phyloP scores from a whole-genome alignment of 108 stramenopile genomes.

The Seminavis robusta region DNA sequence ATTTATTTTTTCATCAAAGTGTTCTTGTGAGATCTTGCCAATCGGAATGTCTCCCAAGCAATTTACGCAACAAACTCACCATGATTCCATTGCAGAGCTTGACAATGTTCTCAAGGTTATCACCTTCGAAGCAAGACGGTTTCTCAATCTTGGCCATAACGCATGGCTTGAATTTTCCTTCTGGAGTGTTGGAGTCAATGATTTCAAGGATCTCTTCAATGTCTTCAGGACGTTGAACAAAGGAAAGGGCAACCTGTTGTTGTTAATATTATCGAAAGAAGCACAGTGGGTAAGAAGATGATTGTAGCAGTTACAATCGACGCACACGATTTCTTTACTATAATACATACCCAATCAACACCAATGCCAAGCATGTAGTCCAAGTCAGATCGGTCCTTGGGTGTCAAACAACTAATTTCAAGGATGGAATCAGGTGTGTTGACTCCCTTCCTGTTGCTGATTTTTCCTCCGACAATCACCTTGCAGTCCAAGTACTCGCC shows the following conservation, averaged over 20 bases:
- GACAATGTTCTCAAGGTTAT: constrained; percentile 77
- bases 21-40: too few relatives aligned
- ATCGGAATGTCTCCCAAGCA: too few relatives aligned
- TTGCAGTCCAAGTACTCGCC: constrained; percentile 79
- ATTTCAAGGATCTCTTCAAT: constrained; percentile 80
- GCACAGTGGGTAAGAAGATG: too few relatives aligned
- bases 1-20: too few relatives aligned
- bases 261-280: too few relatives aligned
- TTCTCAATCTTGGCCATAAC: constrained; percentile 98
- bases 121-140: constrained; percentile 78
- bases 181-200: constrained; percentile 65
- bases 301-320: too few relatives aligned
- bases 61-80: too few relatives aligned
- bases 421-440: constrained; percentile 92
- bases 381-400: constrained; percentile 89
- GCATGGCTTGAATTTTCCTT: constrained; percentile 58
- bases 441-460: constrained; percentile 91
- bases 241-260: constrained; percentile 93
- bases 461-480: constrained; percentile 86
- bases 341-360: constrained; percentile 96
- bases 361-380: constrained; percentile 85
- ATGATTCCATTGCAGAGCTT: constrained; percentile 91
- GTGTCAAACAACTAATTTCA: constrained; percentile 88
- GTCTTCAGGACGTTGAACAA: constrained; percentile 89
- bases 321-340: too few relatives aligned